phyloP scores from a whole-genome alignment of 2,329 filamentous ascomycete genomes.

The Aspergillus tanneri region DNA sequence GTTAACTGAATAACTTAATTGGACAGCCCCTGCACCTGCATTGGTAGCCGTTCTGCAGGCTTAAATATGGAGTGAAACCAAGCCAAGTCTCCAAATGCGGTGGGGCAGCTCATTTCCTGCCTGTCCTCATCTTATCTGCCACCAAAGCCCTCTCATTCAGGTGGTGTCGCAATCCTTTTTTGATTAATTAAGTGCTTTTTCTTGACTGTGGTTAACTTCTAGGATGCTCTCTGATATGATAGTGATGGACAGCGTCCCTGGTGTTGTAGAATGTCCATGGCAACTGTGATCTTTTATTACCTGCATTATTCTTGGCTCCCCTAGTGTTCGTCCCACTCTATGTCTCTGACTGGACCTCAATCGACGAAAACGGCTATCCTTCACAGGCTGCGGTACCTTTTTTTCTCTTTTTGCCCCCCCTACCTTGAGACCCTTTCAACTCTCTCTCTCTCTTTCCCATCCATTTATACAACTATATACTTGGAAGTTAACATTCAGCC shows the following conservation, averaged over 20 bases:
- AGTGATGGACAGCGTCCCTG: too few species aligned
- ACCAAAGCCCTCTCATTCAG: slow-evolving; percentile 1
- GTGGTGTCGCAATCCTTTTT: not conserved
- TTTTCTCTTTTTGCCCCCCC: not conserved
- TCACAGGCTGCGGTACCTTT: not conserved
- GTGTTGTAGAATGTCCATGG: too few species aligned
- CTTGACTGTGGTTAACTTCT: not conserved
- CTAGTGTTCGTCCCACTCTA: not conserved
- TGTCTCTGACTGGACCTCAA: not conserved
- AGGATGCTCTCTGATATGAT: not conserved
- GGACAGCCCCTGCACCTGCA: too few species aligned
- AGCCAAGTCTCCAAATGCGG: slow-evolving; percentile 6
- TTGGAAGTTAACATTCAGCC: not conserved
- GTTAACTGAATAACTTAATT: too few species aligned
- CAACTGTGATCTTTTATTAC: not conserved
- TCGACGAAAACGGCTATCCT: not conserved
- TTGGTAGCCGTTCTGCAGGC: not conserved
- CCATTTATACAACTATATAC: not conserved
- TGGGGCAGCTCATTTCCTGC: slow-evolving; percentile 1
- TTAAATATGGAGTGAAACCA: not conserved
- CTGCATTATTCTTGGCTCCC: not conserved
- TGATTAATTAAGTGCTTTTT: not conserved
- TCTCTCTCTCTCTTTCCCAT: not conserved
- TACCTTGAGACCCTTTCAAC: too few species aligned
- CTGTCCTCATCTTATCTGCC: not conserved